Base-by-base conservation (phyloP, 345 rosid genomes). In the Geranium brycei region DNA sequence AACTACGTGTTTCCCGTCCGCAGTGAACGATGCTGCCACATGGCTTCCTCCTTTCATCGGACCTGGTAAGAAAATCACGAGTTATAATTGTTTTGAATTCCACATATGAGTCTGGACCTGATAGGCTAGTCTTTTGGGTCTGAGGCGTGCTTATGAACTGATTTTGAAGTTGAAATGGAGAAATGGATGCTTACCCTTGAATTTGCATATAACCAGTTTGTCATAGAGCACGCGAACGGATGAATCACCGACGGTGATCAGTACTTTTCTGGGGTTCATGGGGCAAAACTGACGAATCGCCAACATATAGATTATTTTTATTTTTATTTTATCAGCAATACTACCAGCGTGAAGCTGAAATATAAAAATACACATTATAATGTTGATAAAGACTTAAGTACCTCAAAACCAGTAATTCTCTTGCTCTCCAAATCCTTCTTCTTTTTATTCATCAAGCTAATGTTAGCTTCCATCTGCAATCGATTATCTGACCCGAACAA, bases 221-320 rank as follows among this genome's bases (percentile, higher is more conserved):
- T 86, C 86, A 5, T 66, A 31, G 51, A 85, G 80, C 31, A 89
- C 70, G 62, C 80, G 77, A 51, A 85, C 80, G 15, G 73, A 73
- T 63, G 95, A 89, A 83, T 89, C 95, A 51, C 86, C 96, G 68
- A 78, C 83, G 51, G 95, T 82, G 64, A 89, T 85, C 64, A 89
- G 66, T n/a, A 89, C 58, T 82, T 83, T 85, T 72, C 75, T 77
- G 1, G 87, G 85, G 53, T 85, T 87, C 19, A 73, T 74, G n/a
- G 95, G 91, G 7, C 81, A 84, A 61, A 77, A 85, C 86, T 81
- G 78, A 30, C 28, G 28, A 23, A 23, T 23, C 2, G 28, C 28
- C 28, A 23, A 23, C 28, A 2, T 2, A 23, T 2, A 23, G 28
- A 23, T 23, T 23, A 23, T 23, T 23, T 23, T 23, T 23, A 23